Evolutionary conservation across 176 grass and related monocot species (phyloP).

Genomic region (Alloteropsis semialata): DNA sequence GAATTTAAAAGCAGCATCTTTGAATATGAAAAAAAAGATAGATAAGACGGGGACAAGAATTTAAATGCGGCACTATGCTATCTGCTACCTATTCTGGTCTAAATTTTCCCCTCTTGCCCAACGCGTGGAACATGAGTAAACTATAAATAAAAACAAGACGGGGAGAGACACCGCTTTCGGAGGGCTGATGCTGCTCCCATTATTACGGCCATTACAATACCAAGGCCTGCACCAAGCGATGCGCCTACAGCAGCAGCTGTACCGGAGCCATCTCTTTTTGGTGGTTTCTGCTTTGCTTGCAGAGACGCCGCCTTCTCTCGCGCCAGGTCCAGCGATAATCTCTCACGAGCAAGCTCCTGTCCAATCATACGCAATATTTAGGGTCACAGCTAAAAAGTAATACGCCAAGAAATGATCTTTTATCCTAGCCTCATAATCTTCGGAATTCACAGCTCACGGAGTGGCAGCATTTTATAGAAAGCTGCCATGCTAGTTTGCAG

Average conservation of each 20-base stretch:
- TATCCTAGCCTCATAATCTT: background rate
- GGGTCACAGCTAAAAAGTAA: background rate
- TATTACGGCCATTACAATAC: conserved; percentile 89
- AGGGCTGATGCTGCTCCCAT: conserved; percentile 94
- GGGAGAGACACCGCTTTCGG: conserved; percentile 61
- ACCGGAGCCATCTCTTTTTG: conserved; percentile 60
- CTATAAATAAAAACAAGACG: conserved; percentile 4
- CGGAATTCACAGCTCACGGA: background rate
- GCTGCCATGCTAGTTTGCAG: background rate
- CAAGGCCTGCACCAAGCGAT: conserved; percentile 83
- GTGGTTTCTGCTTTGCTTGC: conserved; percentile 39
- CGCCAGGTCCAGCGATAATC: conserved; percentile 58
- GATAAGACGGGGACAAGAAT: no score
- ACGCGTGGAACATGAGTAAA: background rate
- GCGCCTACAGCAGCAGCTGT: conserved; percentile 91
- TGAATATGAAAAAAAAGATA: no score
- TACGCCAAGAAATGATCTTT: background rate
- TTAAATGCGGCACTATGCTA: conserved; percentile 15
- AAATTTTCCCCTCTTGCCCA: background rate
- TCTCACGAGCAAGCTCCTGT: conserved; percentile 69
- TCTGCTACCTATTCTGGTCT: background rate
- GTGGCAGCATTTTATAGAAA: background rate
- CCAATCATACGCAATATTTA: conserved; percentile 6
- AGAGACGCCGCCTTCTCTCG: conserved; percentile 49
- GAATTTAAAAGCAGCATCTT: no score